phyloP scores from a whole-genome alignment of 805 yeast genomes.

The Metschnikowia rubicola region DNA sequence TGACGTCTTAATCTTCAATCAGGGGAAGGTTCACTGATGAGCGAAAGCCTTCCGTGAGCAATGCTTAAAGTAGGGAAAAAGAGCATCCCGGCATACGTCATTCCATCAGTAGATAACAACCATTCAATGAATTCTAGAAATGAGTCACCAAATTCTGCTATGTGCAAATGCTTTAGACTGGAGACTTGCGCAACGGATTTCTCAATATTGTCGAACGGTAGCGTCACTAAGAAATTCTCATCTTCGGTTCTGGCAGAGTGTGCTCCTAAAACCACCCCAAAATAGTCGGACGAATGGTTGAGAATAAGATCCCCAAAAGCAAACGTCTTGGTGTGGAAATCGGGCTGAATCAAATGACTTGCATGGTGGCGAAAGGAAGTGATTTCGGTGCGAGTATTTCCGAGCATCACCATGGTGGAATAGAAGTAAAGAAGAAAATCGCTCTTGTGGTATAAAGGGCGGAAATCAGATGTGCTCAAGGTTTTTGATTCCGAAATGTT shows the following conservation, averaged over 20 bases:
- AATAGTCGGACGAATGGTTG: constrained; percentile 6
- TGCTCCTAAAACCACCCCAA: constrained; percentile 8
- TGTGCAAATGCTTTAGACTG: constrained; percentile 1
- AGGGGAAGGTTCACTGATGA: not conserved
- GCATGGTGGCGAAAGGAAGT: constrained; percentile 1
- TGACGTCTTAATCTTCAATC: no score
- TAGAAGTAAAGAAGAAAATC: constrained; percentile 13
- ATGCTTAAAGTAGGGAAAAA: constrained; percentile 5
- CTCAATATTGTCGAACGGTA: constrained; percentile 12
- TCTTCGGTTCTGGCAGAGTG: not conserved
- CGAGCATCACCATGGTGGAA: constrained; percentile 3
- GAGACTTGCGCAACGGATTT: constrained; percentile 3
- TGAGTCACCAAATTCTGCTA: not conserved
- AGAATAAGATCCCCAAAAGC: constrained; percentile 5
- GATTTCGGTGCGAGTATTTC: not conserved
- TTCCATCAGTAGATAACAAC: constrained; percentile 14
- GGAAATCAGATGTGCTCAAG: constrained; percentile 1
- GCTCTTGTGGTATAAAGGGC: constrained; percentile 5
- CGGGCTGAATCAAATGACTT: not conserved
- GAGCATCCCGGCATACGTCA: constrained; percentile 9
- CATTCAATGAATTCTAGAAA: constrained; percentile 6
- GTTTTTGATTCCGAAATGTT: constrained; percentile 1
- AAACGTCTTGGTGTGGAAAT: not conserved
- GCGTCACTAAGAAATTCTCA: not conserved
- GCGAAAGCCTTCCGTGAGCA: not conserved